Percentiles rank a stretch among this genome's conserved stretches.
Evolutionary conservation across 2,329 filamentous ascomycete species (phyloP).

Genomic region (Ceratocystis lukuohia): DNA sequence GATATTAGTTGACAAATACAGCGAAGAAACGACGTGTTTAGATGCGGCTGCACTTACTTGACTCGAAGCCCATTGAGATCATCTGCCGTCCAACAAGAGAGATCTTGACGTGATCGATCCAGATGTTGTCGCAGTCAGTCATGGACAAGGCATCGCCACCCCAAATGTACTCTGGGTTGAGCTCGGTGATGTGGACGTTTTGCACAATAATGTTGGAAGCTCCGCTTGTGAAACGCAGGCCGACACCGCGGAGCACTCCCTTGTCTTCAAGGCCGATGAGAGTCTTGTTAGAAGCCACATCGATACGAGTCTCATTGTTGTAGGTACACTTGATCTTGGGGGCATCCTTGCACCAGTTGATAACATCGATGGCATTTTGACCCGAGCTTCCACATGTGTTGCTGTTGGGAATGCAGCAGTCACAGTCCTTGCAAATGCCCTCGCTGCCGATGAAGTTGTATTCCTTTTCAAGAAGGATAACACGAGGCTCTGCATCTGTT

Average conservation of each 20-base stretch:
- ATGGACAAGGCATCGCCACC: constrained; percentile 29
- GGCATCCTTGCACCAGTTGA: constrained; percentile 24
- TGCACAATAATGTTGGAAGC: constrained; percentile 29
- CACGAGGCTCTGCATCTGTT: constrained; percentile 25
- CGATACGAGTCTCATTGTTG: constrained; percentile 26
- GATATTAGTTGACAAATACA: background rate
- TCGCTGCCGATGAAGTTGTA: constrained; percentile 24
- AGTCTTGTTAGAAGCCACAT: constrained; percentile 30
- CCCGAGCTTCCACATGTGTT: background rate
- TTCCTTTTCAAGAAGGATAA: constrained; percentile 28
- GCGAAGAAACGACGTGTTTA: no score
- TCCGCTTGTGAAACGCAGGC: constrained; percentile 27
- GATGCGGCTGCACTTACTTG: background rate
- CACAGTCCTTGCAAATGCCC: constrained; percentile 11
- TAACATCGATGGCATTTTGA: constrained; percentile 19
- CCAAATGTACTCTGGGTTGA: constrained; percentile 29
- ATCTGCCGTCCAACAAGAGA: constrained; percentile 34
- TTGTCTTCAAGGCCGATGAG: constrained; percentile 29
- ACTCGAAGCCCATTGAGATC: constrained; percentile 23
- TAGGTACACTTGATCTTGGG: constrained; percentile 23
- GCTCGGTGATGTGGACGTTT: constrained; percentile 25
- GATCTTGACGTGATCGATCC: constrained; percentile 30
- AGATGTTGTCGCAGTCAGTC: constrained; percentile 26
- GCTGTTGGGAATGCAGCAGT: background rate
- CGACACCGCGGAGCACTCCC: constrained; percentile 31